phyloP scores from a whole-genome alignment of 2,329 filamentous ascomycete species.

The Cytospora chrysosperma region DNA sequence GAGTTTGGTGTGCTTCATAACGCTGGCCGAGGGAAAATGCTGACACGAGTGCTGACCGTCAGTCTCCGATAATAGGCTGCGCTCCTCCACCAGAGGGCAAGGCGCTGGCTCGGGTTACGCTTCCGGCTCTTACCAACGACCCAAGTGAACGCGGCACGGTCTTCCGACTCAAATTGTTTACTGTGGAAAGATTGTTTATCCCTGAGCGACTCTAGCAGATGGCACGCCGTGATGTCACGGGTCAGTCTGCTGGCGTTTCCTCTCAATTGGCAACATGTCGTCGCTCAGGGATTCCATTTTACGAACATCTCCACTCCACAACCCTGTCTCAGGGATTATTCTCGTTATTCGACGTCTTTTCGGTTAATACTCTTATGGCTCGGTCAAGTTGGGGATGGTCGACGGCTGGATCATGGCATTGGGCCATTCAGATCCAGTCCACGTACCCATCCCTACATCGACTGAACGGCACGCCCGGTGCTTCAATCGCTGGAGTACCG shows the following conservation, averaged over 20 bases:
- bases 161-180: slow-evolving; percentile 27
- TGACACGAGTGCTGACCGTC: slow-evolving; percentile 78
- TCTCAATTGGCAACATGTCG: slow-evolving; percentile 18
- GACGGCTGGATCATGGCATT: slow-evolving; percentile 18
- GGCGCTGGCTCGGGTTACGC: slow-evolving; percentile 41
- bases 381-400: slow-evolving; percentile 29
- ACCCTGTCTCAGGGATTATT: slow-evolving; percentile 34
- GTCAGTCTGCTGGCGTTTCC: slow-evolving; percentile 26
- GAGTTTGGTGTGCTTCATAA: slow-evolving; percentile 77
- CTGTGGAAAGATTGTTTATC: slow-evolving; percentile 28
- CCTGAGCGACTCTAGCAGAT: slow-evolving; percentile 25
- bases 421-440: slow-evolving; percentile 16
- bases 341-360: slow-evolving; percentile 26
- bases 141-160: slow-evolving; percentile 40
- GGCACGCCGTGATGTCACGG: slow-evolving; percentile 40
- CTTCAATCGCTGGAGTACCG: slow-evolving; percentile 28
- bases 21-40: slow-evolving; percentile 73
- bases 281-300: slow-evolving; percentile 25
- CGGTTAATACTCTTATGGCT: slow-evolving; percentile 32
- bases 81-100: slow-evolving; percentile 73
- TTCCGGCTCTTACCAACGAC: slow-evolving; percentile 40
- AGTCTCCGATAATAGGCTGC: slow-evolving; percentile 84
- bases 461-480: slow-evolving; percentile 44
- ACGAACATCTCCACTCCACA: slow-evolving; percentile 24
- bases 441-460: slow-evolving; percentile 24